Evolutionary conservation across 1,284 basidiomycete species (phyloP).

Genomic region (Ustilago esculenta): DNA sequence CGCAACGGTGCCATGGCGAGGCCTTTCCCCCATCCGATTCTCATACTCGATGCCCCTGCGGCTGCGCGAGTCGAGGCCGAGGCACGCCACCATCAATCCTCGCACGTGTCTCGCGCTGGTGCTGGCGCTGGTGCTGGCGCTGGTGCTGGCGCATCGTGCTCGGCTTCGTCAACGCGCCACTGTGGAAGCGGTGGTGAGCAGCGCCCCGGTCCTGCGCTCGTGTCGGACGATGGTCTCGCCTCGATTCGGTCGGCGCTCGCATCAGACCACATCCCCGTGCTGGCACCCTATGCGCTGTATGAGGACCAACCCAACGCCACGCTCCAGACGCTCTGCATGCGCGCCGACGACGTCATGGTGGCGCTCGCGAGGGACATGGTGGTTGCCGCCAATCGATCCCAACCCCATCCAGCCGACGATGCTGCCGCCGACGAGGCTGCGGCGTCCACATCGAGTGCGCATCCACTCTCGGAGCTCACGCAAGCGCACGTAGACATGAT

Average conservation of each 20-base stretch:
- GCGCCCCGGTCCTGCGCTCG: constrained; percentile 63
- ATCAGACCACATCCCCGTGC: constrained; percentile 93
- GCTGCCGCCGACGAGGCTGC: neutral
- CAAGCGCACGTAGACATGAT: constrained; percentile 66
- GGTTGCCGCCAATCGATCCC: constrained; percentile 51
- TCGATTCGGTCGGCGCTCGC: constrained; percentile 86
- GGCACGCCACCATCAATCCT: constrained; percentile 16
- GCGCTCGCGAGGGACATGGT: constrained; percentile 89
- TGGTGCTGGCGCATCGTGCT: constrained; percentile 22
- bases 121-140: constrained; percentile 7
- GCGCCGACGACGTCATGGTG: constrained; percentile 88
- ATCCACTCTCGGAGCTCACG: constrained; percentile 17
- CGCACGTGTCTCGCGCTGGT: constrained; percentile 9
- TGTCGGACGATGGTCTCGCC: constrained; percentile 78
- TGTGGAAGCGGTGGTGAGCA: constrained; percentile 32
- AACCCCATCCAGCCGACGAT: neutral
- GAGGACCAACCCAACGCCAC: constrained; percentile 71
- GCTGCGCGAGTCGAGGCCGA: constrained; percentile 36
- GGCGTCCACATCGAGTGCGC: constrained; percentile 1
- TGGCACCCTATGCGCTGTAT: constrained; percentile 92
- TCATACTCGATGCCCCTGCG: constrained; percentile 50
- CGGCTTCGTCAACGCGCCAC: constrained; percentile 21
- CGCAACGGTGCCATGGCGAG: constrained; percentile 84
- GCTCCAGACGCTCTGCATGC: constrained; percentile 81
- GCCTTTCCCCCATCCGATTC: constrained; percentile 72